phyloP scores from a whole-genome alignment of 768 basidiomycete genomes.

The Termitomyces sp. region DNA sequence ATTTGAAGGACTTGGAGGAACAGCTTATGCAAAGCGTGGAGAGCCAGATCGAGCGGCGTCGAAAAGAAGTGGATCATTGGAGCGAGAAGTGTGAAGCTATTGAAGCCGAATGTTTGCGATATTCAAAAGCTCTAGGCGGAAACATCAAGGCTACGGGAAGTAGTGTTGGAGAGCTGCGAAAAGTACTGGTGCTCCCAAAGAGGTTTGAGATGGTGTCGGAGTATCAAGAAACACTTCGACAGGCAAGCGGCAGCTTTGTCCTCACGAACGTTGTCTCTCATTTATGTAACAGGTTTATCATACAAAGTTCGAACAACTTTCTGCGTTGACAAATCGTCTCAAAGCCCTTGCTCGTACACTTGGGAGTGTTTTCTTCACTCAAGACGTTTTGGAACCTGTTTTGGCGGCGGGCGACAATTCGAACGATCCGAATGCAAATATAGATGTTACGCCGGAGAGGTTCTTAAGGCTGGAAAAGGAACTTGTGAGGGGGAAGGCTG shows the following conservation, averaged over 20 bases:
- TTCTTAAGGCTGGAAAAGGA: conserved; percentile 82
- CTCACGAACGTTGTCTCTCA: conserved; percentile 3
- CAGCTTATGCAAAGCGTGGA: conserved; percentile 76
- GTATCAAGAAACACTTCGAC: conserved; percentile 74
- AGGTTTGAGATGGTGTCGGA: conserved; percentile 64
- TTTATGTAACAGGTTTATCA: conserved; percentile 52
- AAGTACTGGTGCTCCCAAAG: conserved; percentile 67
- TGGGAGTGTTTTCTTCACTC: conserved; percentile 51
- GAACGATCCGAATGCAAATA: conserved; percentile 35
- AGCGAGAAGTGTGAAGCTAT: conserved; percentile 53
- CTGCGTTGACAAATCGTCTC: conserved; percentile 64
- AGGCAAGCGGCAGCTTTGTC: conserved; percentile 40
- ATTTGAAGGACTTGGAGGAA: conserved; percentile 66
- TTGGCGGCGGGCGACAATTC: conserved; percentile 35
- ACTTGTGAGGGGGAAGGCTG: conserved; percentile 78
- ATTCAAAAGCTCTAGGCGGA: conserved; percentile 66
- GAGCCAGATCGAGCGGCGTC: conserved; percentile 58
- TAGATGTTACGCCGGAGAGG: conserved; percentile 76
- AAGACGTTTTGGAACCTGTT: conserved; percentile 48
- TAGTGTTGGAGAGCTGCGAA: conserved; percentile 63
- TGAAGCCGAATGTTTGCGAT: conserved; percentile 61
- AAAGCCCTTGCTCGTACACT: conserved; percentile 52
- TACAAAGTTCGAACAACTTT: conserved; percentile 71
- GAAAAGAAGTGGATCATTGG: conserved; percentile 78
- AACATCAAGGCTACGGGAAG: conserved; percentile 62